phyloP scores from a whole-genome alignment of 345 rosid genomes.

The Passiflora organensis region DNA sequence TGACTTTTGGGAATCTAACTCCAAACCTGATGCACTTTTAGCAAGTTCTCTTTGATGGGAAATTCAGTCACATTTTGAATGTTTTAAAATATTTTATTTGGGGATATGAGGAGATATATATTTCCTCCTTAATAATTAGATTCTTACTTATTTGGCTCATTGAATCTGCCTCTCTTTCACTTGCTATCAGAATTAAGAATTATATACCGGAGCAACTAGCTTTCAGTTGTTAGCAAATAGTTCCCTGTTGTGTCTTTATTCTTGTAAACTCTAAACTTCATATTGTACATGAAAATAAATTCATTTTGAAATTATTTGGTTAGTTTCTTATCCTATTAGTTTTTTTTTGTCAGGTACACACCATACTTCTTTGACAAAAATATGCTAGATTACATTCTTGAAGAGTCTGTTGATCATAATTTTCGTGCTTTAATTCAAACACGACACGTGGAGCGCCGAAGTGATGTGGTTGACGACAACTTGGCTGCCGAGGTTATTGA shows the following conservation, averaged over 20 bases:
- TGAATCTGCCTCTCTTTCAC: not conserved
- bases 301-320: no score
- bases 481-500: constrained; percentile 73
- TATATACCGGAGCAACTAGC: not conserved
- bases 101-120: not conserved
- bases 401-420: constrained; percentile 93
- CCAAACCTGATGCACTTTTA: no score
- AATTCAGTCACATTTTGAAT: not conserved
- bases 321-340: no score
- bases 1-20: no score
- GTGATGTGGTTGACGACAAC: constrained; percentile 77
- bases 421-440: constrained; percentile 79
- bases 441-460: constrained; percentile 77
- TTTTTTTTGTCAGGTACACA: constrained; percentile 61
- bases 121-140: constrained; percentile 1
- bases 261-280: not conserved
- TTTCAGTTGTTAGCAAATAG: not conserved
- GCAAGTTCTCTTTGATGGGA: no score
- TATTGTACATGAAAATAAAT: not conserved
- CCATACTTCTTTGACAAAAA: constrained; percentile 92
- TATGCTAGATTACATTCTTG: constrained; percentile 90
- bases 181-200: not conserved
- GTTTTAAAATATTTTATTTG: not conserved
- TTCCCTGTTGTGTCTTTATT: not conserved
- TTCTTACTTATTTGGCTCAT: not conserved